Percentiles rank a stretch among this genome's conserved stretches.
These are phyloP conservation scores for Physcomitrellopsis africana DNA, from an alignment of 225 moss, liverwort and hornwort genomes.

Conservation along the genomic window DNA sequence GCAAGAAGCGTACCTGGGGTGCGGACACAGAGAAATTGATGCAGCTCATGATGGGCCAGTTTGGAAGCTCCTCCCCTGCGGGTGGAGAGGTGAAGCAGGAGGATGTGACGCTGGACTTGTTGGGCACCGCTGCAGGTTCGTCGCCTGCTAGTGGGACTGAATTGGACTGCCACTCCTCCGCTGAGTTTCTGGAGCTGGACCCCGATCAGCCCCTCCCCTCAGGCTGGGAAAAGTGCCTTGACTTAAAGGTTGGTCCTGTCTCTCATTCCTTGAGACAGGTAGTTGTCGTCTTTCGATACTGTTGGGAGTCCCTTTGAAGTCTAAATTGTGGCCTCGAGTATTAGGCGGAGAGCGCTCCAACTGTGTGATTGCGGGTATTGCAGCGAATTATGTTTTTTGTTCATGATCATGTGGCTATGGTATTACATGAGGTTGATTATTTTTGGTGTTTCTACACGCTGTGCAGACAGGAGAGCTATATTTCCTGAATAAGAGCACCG, in stretches of 20 bases:
- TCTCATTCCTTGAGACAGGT: not conserved
- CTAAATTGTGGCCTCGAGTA: no score
- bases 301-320: no score
- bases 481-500: constrained; percentile 58
- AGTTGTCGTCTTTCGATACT: no score
- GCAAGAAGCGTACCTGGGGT: constrained; percentile 62
- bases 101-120: constrained; percentile 62
- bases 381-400: no score
- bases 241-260: constrained; percentile 53
- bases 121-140: constrained; percentile 28
- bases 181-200: constrained; percentile 74
- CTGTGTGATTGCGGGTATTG: no score
- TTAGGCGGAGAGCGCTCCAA: no score
- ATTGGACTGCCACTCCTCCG: constrained; percentile 33
- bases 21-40: constrained; percentile 74
- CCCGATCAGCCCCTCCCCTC: constrained; percentile 64
- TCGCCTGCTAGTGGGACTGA: constrained; percentile 9
- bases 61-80: not conserved
- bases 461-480: constrained; percentile 62
- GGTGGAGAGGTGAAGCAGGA: not conserved
- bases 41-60: constrained; percentile 78
- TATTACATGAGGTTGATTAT: not conserved
- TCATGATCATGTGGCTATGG: no score
- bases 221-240: constrained; percentile 77
- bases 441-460: not conserved